Percentiles rank a stretch among this genome's conserved stretches.
phyloP scores from a whole-genome alignment of 2,329 filamentous ascomycete species.

The Plenodomus tracheiphilus region DNA sequence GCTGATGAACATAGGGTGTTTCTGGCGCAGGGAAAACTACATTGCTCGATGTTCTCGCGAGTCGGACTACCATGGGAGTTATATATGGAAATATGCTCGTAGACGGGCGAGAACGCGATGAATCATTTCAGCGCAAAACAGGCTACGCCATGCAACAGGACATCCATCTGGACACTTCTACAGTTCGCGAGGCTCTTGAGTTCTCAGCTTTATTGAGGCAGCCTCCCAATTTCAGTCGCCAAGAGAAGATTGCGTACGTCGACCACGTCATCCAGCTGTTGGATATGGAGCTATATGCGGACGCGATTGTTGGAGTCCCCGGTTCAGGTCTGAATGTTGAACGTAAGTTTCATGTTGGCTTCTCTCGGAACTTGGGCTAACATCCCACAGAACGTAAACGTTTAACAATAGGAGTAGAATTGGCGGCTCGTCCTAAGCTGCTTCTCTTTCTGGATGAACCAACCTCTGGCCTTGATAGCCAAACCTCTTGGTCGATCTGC shows the following conservation, averaged over 20 bases:
- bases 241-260: slow-evolving; percentile 21
- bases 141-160: slow-evolving; percentile 78
- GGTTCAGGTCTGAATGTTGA: slow-evolving; percentile 48
- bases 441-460: slow-evolving; percentile 61
- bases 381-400: slow-evolving; percentile 57
- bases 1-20: slow-evolving; percentile 59
- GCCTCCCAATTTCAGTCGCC: slow-evolving; percentile 13
- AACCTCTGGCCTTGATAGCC: slow-evolving; percentile 75
- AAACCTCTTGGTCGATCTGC: slow-evolving; percentile 62
- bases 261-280: slow-evolving; percentile 21
- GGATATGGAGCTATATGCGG: slow-evolving; percentile 18
- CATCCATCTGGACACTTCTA: slow-evolving; percentile 36
- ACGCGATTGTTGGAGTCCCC: slow-evolving; percentile 21
- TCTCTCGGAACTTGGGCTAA: slow-evolving; percentile 6
- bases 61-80: slow-evolving; percentile 30
- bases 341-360: slow-evolving; percentile 43
- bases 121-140: slow-evolving; percentile 83
- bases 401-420: slow-evolving; percentile 61
- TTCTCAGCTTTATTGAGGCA: slow-evolving; percentile 50
- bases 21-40: slow-evolving; percentile 90
- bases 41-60: slow-evolving; percentile 73
- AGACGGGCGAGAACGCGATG: slow-evolving; percentile 55
- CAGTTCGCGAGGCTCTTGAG: slow-evolving; percentile 32
- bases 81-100: slow-evolving; percentile 34
- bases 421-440: slow-evolving; percentile 37